Base-by-base conservation (phyloP, 257 asterid genomes). In the Nicotiana tabacum region DNA sequence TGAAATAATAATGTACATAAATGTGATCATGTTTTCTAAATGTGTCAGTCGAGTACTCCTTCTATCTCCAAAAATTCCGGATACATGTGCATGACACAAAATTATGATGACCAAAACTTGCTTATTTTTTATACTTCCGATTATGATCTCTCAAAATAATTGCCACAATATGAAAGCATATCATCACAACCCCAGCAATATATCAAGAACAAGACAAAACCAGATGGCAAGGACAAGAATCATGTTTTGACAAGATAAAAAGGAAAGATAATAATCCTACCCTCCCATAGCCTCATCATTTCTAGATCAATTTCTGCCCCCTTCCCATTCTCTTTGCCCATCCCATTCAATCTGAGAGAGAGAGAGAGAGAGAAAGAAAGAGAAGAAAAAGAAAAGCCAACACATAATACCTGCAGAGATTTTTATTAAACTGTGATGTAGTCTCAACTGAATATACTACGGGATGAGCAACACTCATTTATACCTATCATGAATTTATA, bases 401-500 rank as follows among this genome's bases (percentile, higher is more conserved):
- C 18, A 12, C 8, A 46, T 46, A 72, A 46, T 5, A 13, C 61
- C 15, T 24, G 61, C 58, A 66, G 12, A 65, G 43, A 32, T 15
- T 66, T 30, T 32, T 15, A 24, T 66, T 66, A 66, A 66, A 32
- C 74, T 6, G 74, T 6, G 72, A 66, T 30, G 72, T 65, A 29
- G 48, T 68, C 72, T 80, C 85, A 90, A 84, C 86, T 82, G 61
- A 66, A 68, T 9, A 66, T 53, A 21, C 55, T 16, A 16, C 32
- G 16, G 46, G 61, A 48, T 48, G 62, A 76, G 61, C 9, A 74
- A 76, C 17, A 15, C 4, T 8, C 13, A 51, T 51, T 76, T 51
- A 43, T 51, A 76, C 80, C 80, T 76, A 61, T 66, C 60, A 96
- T 30, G 93, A 89, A 85, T 92, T 93, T 11, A 94, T 87, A 89